Evolutionary conservation across 345 rosid species (phyloP).

Genomic region (Melaleuca alternifolia): DNA sequence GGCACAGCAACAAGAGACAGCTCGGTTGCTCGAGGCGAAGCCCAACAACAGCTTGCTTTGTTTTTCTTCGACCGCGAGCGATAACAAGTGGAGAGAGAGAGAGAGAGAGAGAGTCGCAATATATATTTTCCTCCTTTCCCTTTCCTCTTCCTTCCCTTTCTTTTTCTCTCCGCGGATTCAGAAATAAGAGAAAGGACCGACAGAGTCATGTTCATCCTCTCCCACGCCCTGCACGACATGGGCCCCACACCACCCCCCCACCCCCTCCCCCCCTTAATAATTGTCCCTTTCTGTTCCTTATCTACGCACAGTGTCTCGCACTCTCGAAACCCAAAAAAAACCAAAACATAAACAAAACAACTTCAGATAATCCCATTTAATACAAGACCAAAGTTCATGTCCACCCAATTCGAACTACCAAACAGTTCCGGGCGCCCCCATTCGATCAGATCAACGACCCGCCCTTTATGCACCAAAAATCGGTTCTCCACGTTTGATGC

Average conservation of each 20-base stretch:
- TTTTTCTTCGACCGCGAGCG: background rate
- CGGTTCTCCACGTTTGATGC: background rate
- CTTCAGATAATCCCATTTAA: too few relatives aligned
- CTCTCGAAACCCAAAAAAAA: too few relatives aligned
- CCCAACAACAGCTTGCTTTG: constrained; percentile 22
- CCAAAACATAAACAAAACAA: too few relatives aligned
- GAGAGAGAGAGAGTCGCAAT: background rate
- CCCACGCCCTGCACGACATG: constrained; percentile 75
- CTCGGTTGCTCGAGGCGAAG: constrained; percentile 88
- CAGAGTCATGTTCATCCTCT: constrained; percentile 95
- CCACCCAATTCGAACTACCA: too few relatives aligned
- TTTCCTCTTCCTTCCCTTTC: background rate
- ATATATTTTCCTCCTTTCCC: background rate
- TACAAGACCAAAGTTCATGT: too few relatives aligned
- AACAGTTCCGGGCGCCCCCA: too few relatives aligned
- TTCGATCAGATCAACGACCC: background rate
- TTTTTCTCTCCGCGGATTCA: background rate
- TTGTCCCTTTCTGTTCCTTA: constrained; percentile 18
- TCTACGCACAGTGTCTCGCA: background rate
- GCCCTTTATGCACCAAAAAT: background rate
- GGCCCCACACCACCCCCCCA: background rate
- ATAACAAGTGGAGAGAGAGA: constrained; percentile 15
- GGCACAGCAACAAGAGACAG: constrained; percentile 56
- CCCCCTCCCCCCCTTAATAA: constrained; percentile 29
- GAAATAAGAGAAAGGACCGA: constrained; percentile 51